Conservation (phyloP, 768 basidiomycete species). For the Lactifluus pinguis region DNA sequence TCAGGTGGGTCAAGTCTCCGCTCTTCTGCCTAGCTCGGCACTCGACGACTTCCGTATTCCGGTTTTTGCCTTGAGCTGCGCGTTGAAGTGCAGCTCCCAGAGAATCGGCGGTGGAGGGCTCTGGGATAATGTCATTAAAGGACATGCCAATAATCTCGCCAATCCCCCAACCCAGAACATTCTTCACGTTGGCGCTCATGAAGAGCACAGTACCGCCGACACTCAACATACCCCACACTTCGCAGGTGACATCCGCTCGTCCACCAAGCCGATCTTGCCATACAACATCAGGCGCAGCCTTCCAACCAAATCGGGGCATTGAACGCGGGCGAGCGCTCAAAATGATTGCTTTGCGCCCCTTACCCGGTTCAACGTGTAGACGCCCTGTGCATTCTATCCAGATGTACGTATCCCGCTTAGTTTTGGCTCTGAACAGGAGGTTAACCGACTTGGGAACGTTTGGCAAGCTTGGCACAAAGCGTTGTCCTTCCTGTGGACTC, state of each 20-base stretch:
- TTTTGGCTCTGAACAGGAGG: slow-evolving; percentile 74
- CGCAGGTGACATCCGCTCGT: slow-evolving; percentile 24
- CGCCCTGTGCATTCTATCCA: slow-evolving; percentile 92
- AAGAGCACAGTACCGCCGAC: slow-evolving; percentile 40
- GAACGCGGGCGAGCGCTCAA: slow-evolving; percentile 70
- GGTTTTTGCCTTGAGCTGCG: slow-evolving; percentile 6
- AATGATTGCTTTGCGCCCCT: slow-evolving; percentile 90
- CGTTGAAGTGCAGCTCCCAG: slow-evolving; percentile 20
- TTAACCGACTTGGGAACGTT: slow-evolving; percentile 53
- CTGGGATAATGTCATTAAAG: slow-evolving; percentile 32
- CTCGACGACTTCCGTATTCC: slow-evolving; percentile 11
- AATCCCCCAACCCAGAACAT: slow-evolving; percentile 57
- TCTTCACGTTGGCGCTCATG: slow-evolving; percentile 41
- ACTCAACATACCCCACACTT: slow-evolving; percentile 51
- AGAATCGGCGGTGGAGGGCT: not conserved
- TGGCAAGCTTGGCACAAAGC: slow-evolving; percentile 3
- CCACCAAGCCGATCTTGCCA: slow-evolving; percentile 8
- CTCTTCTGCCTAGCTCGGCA: slow-evolving; percentile 7
- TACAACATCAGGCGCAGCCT: slow-evolving; percentile 36
- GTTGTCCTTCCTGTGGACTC: slow-evolving; percentile 19
- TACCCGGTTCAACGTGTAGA: slow-evolving; percentile 85
- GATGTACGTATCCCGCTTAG: slow-evolving; percentile 56
- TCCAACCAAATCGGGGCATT: slow-evolving; percentile 59
- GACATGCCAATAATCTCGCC: slow-evolving; percentile 45
- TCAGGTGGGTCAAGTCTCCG: slow-evolving; percentile 4